Conservation (phyloP, 2,329 filamentous ascomycete genomes). For the Fusarium xylarioides region DNA sequence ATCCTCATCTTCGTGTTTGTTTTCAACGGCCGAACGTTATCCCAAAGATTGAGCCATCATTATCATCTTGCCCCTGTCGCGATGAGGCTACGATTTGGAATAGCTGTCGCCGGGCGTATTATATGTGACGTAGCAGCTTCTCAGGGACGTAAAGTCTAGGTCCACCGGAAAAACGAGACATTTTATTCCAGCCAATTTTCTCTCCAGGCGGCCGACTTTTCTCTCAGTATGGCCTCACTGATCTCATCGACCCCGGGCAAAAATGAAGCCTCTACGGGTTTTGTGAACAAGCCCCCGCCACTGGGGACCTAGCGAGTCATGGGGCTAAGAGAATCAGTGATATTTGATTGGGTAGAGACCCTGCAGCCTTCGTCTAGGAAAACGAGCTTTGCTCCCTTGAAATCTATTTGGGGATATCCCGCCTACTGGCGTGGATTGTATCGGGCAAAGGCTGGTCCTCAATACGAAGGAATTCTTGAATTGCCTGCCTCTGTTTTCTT, state of each 20-base stretch:
- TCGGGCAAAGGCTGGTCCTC: conserved; percentile 41
- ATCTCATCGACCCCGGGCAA: conserved; percentile 27
- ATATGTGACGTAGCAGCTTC: conserved; percentile 38
- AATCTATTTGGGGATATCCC: conserved; percentile 43
- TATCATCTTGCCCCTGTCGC: conserved; percentile 12
- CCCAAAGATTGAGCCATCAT: neutral
- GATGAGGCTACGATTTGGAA: conserved; percentile 25
- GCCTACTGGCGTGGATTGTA: conserved; percentile 40
- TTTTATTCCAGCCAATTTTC: conserved; percentile 19
- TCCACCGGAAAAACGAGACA: conserved; percentile 10
- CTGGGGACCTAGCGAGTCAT: conserved; percentile 42
- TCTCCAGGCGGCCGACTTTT: conserved; percentile 29
- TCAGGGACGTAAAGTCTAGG: conserved; percentile 8
- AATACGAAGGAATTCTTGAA: conserved; percentile 42
- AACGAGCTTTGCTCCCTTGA: conserved; percentile 43
- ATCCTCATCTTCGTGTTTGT: conserved; percentile 4
- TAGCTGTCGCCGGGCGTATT: conserved; percentile 25
- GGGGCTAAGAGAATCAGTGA: conserved; percentile 32
- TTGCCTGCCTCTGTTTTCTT: conserved; percentile 37
- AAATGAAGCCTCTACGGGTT: conserved; percentile 28
- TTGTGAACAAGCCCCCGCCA: conserved; percentile 38
- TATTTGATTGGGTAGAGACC: conserved; percentile 36
- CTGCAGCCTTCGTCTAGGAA: conserved; percentile 43
- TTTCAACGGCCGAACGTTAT: neutral
- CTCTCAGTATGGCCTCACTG: conserved; percentile 41